Base-by-base conservation (phyloP, 768 basidiomycete species). In the Tricholoma saponaceum region DNA sequence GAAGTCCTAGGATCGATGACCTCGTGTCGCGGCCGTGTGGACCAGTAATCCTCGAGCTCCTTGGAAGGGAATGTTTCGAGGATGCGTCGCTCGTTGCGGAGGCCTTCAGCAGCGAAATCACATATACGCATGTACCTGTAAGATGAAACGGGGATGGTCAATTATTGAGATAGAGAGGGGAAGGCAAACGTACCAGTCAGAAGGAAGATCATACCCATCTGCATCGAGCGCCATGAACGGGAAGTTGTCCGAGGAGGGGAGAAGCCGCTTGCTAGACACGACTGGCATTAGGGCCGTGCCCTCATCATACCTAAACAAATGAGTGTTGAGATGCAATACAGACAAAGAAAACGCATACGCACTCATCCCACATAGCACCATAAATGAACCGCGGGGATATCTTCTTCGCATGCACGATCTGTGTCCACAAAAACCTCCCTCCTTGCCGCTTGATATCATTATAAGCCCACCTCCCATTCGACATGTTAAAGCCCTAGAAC, bases 341-440 rank as follows among this genome's bases (percentile, higher is more conserved):
- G 5, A 2, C 4, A 20, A 20, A 20, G 9, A 43, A 43, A 22
- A 7, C 12, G 9, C 1, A 20, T 5, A 72, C 79, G 65, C 58
- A 83, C 86, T 92, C 91, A 64, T 93, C 91, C 89, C 91, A 92
- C 90, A 92, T 92, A 6, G 90, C 89, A 22, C 87, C 86, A 60
- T 92, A 92, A 54, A 92, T 80, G 6, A 74, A 85, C 18, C 83
- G 80, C 6, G 81, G 84, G 26, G 87, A 84, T 26, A 79, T 79
- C 46, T 78, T 74, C 25, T 79, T 80, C 12, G 84, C 86, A 64
- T 92, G 86, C 73, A 79, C 83, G 5, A 93, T 74, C 67, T 93
- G 90, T 56, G 83, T 77, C 88, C 90, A 94, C 49, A 94, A 67
- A 69, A 92, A 92, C 26, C 77, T 79, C 1, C 92, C 92, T 3